phyloP scores from a whole-genome alignment of 1,284 basidiomycete genomes.

The Puccinia hordei region DNA sequence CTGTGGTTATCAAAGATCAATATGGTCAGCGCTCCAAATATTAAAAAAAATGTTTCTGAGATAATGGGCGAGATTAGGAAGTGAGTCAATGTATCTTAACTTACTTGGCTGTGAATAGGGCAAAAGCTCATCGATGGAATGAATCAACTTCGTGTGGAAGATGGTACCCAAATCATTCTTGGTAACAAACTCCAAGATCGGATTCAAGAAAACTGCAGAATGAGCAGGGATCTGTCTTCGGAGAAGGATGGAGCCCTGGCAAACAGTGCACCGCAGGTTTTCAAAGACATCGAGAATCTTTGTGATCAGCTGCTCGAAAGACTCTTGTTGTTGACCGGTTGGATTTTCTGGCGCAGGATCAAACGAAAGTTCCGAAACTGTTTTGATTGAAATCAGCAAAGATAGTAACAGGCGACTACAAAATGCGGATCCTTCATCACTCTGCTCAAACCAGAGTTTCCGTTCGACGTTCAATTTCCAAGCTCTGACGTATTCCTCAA shows the following conservation, averaged over 20 bases:
- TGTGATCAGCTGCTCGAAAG: neutral
- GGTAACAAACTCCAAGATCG: slow-evolving; percentile 37
- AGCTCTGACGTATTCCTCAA: slow-evolving; percentile 28
- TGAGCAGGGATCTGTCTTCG: slow-evolving; percentile 22
- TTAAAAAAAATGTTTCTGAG: neutral
- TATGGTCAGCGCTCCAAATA: neutral
- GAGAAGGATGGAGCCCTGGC: slow-evolving; percentile 13
- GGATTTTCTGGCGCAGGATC: neutral
- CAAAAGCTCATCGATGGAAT: slow-evolving; percentile 45
- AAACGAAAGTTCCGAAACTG: slow-evolving; percentile 9
- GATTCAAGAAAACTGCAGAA: slow-evolving; percentile 40
- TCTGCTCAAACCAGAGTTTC: slow-evolving; percentile 43
- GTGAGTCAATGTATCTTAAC: neutral
- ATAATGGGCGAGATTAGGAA: neutral
- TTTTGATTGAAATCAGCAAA: slow-evolving; percentile 41
- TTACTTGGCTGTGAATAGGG: slow-evolving; percentile 39
- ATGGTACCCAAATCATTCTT: slow-evolving; percentile 41
- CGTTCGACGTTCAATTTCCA: slow-evolving; percentile 39
- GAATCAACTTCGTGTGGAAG: slow-evolving; percentile 46
- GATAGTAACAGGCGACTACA: slow-evolving; percentile 46
- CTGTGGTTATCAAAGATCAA: neutral
- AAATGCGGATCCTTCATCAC: slow-evolving; percentile 38
- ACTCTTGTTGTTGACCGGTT: neutral
- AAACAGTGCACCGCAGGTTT: slow-evolving; percentile 15
- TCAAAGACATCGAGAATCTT: slow-evolving; percentile 35